phyloP scores from a whole-genome alignment of 2,329 filamentous ascomycete genomes.

The Didymella exigua region DNA sequence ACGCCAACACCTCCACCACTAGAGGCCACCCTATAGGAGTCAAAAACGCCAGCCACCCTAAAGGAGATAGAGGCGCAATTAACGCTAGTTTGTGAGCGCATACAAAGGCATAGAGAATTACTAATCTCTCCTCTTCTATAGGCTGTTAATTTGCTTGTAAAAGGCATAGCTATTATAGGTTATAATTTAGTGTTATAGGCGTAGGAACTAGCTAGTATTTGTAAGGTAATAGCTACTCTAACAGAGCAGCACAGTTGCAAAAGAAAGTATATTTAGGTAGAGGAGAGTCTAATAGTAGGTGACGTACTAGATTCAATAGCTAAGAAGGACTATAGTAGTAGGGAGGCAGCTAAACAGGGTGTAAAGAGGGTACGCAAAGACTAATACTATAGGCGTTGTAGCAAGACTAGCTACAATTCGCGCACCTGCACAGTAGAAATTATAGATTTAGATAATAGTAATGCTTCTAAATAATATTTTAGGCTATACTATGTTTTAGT shows the following conservation, averaged over 20 bases:
- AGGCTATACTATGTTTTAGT: too few relatives aligned
- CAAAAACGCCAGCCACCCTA: background rate
- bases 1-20: background rate
- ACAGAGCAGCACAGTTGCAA: slow-evolving; percentile 2
- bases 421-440: background rate
- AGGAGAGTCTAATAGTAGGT: background rate
- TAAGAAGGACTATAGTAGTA: background rate
- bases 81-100: background rate
- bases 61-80: background rate
- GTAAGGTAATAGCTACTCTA: background rate
- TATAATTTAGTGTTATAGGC: background rate
- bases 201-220: background rate
- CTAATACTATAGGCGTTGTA: background rate
- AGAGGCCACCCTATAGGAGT: background rate
- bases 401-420: slow-evolving; percentile 3
- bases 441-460: background rate
- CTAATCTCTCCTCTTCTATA: background rate
- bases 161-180: background rate
- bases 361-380: background rate
- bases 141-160: background rate
- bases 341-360: slow-evolving; percentile 9
- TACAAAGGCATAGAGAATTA: background rate
- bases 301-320: background rate
- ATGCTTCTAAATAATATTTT: too few relatives aligned
- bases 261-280: slow-evolving; percentile 7